Evolutionary conservation across 2,329 filamentous ascomycete species (phyloP), one percentile per base, ranked within the genome.

Genomic region (Trichophyton simii): DNA sequence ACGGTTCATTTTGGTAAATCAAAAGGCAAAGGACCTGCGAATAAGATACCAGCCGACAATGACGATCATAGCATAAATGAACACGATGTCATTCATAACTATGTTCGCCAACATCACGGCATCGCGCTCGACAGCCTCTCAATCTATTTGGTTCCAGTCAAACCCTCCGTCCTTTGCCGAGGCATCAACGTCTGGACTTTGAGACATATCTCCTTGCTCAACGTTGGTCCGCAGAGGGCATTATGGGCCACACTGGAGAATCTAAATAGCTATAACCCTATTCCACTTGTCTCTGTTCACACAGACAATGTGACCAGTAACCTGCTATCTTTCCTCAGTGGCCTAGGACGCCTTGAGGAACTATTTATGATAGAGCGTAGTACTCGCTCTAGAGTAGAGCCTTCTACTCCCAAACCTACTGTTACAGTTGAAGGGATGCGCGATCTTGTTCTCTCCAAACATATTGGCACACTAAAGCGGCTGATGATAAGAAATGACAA

Each of bases 401-500:
- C 78, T 63, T 79, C 83, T 59, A 78, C 80, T 1, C 75, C 78
- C 4, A 79, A 76, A 60, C 79, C 80, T 0, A 75, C 72, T 0
- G 76, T 79, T 1, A 78, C 73, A 0, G 82, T 84, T 7, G 78
- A 81, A n/a, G 78, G 84, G 60, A 86, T 87, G 60, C 78, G 82
- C 3, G 77, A 78, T 13, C 67, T 80, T 15, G 79, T 82, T 0
- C 75, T 87, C 28, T 80, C 78, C 69, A 85, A 80, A 71, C 85
- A 87, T 67, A 75, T 82, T 61, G 66, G 67, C 9, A 79, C 75
- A 0, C 71, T 87, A 18, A 79, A 77, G 67, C 75, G 80, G 9
- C 70, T 87, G 18, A 81, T 85, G 77, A 80, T 87, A 65, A 82
- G 82, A 67, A 84, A 86, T 65, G 77, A 83, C 58, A 68, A 72